Evolutionary conservation across 345 rosid genomes (phyloP).

Genomic region (Eucalyptus sp.): DNA sequence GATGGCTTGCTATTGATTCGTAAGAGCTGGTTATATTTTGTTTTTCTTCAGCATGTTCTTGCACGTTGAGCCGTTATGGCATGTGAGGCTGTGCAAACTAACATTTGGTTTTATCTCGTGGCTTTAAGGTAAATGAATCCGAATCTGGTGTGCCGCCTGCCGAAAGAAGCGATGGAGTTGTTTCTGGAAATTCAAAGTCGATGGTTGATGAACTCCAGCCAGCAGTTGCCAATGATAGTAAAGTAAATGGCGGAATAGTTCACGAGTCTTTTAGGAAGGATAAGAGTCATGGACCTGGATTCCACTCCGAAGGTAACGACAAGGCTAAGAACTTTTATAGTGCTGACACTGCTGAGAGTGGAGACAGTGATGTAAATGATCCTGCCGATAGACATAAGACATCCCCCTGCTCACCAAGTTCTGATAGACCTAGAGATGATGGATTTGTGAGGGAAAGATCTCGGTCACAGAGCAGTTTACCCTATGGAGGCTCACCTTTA

Average conservation of each 20-base stretch:
- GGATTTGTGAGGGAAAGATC: conserved; percentile 50
- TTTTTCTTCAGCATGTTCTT: neutral
- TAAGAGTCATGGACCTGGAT: conserved; percentile 6
- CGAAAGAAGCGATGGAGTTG: neutral
- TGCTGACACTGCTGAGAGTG: conserved; percentile 13
- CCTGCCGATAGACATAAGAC: conserved; percentile 13
- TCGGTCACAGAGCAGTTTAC: conserved; percentile 19
- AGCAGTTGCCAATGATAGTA: neutral
- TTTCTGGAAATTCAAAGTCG: neutral
- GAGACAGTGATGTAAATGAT: conserved; percentile 11
- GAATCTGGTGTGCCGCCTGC: neutral
- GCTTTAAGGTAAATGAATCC: neutral
- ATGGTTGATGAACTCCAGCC: neutral
- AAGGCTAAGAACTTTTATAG: conserved; percentile 18
- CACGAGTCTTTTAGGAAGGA: conserved; percentile 5
- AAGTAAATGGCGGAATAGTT: conserved; percentile 24
- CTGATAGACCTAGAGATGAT: conserved; percentile 23
- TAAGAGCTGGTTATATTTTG: conserved; percentile 59
- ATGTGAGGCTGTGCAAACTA: neutral
- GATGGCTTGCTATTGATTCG: conserved; percentile 70
- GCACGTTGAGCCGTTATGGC: neutral
- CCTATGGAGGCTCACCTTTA: conserved; percentile 27
- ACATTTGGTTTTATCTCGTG: neutral
- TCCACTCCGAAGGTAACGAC: conserved; percentile 15
- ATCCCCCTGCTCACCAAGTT: conserved; percentile 16